Evolutionary conservation across 1,139 yeast genomes (phyloP), one percentile per base, ranked within the genome.

Genomic region (Magnusiomyces sp.): DNA sequence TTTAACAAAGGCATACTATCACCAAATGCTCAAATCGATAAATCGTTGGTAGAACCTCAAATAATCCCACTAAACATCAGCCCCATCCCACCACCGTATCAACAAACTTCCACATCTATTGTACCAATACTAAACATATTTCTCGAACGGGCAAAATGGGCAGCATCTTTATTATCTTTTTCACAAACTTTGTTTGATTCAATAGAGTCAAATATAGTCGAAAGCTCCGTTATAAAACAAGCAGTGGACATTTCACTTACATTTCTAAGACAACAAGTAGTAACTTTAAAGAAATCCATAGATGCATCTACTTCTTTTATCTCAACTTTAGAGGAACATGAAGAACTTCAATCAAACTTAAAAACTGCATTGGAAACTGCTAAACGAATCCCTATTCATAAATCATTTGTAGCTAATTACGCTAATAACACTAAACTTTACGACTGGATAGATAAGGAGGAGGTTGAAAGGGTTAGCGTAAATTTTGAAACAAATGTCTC

Each of bases 231-330:
- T 11, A 58, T 65, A 14, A 54, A 58, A 38, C 56, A 55, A n/a
- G 64, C 65, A 13, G 56, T 60, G 2, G 58, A 54, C 7, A 60
- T 63, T 13, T 65, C 67, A 2, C 53, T 63, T 27, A 54, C 59
- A 2, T 63, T 64, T 47, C 52, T 65, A 54, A 54, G 56, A 29
- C 60, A 58, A 32, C 66, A 64, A 45, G 55, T 64, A 3, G 50
- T 51, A 2, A 57, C 57, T 20, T 50, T 63, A 29, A 60, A 59
- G 37, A 56, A 56, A 37, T 56, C 61, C 14, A 57, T 61, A 42
- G 59, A 58, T 23, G 49, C 56, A 4, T 58, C 58, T 14, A 51
- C 58, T n/a, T 62, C 57, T 31, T 53, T 57, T 44, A 61, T 62
- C 1, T 55, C 55, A 16, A 55, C 48, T 7, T 53, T 64, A 16